Percentiles rank a stretch among this genome's conserved stretches.
phyloP scores from a whole-genome alignment of 257 asterid species.

The Linaria vulgaris region DNA sequence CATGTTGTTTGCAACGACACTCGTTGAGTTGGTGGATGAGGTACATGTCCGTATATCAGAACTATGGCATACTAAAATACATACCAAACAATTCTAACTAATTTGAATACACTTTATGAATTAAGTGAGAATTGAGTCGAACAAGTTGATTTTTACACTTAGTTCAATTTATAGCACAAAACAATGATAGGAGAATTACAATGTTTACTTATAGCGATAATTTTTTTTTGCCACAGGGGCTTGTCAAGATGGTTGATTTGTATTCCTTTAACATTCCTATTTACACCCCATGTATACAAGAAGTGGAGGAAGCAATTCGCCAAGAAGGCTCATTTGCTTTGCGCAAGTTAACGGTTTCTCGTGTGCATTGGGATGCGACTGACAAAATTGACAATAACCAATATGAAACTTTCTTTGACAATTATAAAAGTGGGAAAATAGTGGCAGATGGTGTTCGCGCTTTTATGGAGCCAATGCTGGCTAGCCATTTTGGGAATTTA shows the following conservation, averaged over 20 bases:
- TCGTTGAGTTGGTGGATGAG: conserved; percentile 24
- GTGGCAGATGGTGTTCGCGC: conserved; percentile 1
- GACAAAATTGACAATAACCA: neutral
- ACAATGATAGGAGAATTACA: too few species aligned
- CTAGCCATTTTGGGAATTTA: conserved; percentile 10
- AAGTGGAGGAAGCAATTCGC: conserved; percentile 18
- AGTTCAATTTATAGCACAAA: too few species aligned
- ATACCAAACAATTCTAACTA: too few species aligned
- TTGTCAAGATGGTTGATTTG: conserved; percentile 12
- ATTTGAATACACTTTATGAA: too few species aligned
- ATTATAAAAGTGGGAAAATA: neutral
- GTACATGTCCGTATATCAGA: neutral
- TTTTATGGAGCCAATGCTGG: conserved; percentile 1
- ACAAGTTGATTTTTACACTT: too few species aligned
- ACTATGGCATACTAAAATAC: too few species aligned
- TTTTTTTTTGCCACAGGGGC: conserved; percentile 20
- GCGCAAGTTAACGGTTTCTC: conserved; percentile 12
- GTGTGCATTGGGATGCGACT: neutral
- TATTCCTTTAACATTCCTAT: conserved; percentile 25
- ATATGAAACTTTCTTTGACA: neutral
- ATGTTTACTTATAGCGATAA: too few species aligned
- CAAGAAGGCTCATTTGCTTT: conserved; percentile 26
- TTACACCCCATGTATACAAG: conserved; percentile 23
- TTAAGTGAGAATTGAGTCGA: too few species aligned
- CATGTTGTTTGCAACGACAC: conserved; percentile 21